Evolutionary conservation across 805 yeast genomes (phyloP).

Genomic region (Grigorovia jiainica): DNA sequence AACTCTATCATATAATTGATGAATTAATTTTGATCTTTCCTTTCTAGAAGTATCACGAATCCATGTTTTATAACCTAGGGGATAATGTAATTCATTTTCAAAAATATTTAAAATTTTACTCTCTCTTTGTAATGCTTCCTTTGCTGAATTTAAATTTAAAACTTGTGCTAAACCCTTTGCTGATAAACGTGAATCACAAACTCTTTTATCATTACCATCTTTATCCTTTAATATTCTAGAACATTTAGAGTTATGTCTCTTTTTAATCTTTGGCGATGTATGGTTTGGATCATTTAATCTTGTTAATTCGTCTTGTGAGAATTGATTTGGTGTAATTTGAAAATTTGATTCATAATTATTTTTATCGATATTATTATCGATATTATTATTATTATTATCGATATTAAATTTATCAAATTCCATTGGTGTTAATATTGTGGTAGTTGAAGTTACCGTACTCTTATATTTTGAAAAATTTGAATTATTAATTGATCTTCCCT

Average conservation of each 20-base stretch:
- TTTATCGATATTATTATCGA: no score
- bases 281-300: no score
- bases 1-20: conserved; percentile 40
- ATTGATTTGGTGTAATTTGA: no score
- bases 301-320: no score
- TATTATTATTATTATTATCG: neutral
- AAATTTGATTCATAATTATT: no score
- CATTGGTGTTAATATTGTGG: neutral
- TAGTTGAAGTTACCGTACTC: neutral
- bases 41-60: conserved; percentile 60
- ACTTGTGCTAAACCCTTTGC: conserved; percentile 46
- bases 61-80: conserved; percentile 76
- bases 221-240: neutral
- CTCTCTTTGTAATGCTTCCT: conserved; percentile 50
- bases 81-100: conserved; percentile 52
- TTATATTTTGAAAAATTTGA: neutral
- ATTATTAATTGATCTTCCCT: no score
- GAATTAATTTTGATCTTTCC: conserved; percentile 43
- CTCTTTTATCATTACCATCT: conserved; percentile 11
- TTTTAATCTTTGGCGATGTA: no score
- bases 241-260: neutral
- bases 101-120: conserved; percentile 43
- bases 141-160: conserved; percentile 37
- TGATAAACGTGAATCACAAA: conserved; percentile 48
- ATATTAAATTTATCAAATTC: neutral